Conservation (phyloP, 1,139 yeast species). For the Taphrina confusa region DNA sequence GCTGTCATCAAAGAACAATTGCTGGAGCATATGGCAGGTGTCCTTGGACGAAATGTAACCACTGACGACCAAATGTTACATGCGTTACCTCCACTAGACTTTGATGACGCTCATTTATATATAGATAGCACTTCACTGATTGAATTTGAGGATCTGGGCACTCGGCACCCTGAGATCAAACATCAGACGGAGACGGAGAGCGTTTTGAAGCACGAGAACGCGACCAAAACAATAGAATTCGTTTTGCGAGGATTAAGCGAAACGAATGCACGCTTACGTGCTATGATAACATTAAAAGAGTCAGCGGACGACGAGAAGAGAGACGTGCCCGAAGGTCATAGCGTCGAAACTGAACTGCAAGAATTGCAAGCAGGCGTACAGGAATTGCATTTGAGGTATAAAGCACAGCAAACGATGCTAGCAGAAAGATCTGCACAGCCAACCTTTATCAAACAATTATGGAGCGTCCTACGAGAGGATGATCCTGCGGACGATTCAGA, state of each 20-base stretch:
- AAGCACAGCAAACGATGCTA: background rate
- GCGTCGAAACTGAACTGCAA: background rate
- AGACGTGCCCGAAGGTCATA: background rate
- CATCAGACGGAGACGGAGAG: background rate
- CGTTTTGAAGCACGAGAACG: background rate
- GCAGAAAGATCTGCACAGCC: background rate
- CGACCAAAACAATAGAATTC: background rate
- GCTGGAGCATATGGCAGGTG: conserved; percentile 35
- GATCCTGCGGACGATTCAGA: background rate
- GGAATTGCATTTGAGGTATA: background rate
- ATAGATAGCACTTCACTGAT: conserved; percentile 4
- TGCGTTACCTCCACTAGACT: conserved; percentile 4
- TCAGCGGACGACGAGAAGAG: background rate
- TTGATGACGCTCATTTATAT: conserved; percentile 33
- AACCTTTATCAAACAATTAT: background rate
- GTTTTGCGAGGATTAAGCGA: too few species aligned
- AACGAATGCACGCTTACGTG: conserved; percentile 2
- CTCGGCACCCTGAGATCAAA: background rate
- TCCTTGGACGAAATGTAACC: conserved; percentile 16
- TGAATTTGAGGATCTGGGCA: background rate
- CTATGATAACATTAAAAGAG: background rate
- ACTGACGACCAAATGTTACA: conserved; percentile 12
- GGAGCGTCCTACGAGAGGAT: conserved; percentile 5
- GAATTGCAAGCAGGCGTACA: background rate
- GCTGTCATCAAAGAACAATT: conserved; percentile 27